phyloP scores from a whole-genome alignment of 768 basidiomycete species.

The Leccinum longicurvipes region DNA sequence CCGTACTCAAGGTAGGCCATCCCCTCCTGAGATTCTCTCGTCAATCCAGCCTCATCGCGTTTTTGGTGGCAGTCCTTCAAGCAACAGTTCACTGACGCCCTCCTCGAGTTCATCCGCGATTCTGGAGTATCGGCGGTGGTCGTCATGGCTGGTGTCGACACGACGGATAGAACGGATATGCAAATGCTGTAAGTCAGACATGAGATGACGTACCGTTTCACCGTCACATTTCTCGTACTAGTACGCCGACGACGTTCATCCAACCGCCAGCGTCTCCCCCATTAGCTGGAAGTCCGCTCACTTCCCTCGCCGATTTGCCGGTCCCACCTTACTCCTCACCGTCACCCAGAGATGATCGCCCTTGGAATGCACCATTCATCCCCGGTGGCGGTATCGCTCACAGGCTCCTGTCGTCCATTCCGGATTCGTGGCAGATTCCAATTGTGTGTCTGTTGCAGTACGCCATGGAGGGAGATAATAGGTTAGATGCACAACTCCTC shows the following conservation, averaged over 20 bases:
- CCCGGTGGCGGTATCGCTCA: slow-evolving; percentile 76
- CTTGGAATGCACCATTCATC: slow-evolving; percentile 58
- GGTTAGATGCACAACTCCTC: slow-evolving; percentile 62
- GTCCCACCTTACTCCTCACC: slow-evolving; percentile 56
- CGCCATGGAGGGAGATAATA: slow-evolving; percentile 81
- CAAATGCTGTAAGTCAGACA: slow-evolving; percentile 66
- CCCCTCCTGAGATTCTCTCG: neutral
- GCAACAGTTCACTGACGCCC: slow-evolving; percentile 55
- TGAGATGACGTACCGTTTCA: slow-evolving; percentile 5
- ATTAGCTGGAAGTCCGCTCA: slow-evolving; percentile 43
- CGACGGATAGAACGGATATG: slow-evolving; percentile 65
- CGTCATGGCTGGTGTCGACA: slow-evolving; percentile 74
- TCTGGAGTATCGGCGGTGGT: slow-evolving; percentile 52
- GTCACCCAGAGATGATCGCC: slow-evolving; percentile 34
- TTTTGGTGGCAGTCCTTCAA: slow-evolving; percentile 52
- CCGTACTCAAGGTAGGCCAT: slow-evolving; percentile 62
- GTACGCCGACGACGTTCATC: slow-evolving; percentile 65
- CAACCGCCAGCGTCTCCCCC: slow-evolving; percentile 41
- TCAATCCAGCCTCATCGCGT: neutral
- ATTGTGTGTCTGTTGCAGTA: slow-evolving; percentile 66
- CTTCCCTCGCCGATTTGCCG: slow-evolving; percentile 42
- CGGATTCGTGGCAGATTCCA: slow-evolving; percentile 48
- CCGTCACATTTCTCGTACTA: slow-evolving; percentile 24
- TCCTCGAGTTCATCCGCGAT: slow-evolving; percentile 54
- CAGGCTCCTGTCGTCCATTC: slow-evolving; percentile 59